Evolutionary conservation across 1,284 basidiomycete genomes (phyloP), one percentile per base, ranked within the genome.

Genomic region (Xerocomus nothofagi): DNA sequence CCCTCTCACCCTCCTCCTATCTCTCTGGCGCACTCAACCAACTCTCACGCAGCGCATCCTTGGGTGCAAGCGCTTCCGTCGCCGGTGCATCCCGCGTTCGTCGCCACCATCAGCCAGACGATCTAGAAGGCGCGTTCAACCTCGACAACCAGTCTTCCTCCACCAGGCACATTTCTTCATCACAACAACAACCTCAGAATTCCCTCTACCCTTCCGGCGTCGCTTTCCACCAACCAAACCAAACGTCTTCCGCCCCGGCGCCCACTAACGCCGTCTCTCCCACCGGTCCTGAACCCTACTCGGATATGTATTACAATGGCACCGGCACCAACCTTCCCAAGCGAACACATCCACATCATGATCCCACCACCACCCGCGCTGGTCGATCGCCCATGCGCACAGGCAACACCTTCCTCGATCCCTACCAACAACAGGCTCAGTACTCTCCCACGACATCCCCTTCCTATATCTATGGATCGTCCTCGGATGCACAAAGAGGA

Each of bases 61-160:
- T 86, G 48, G 77, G 80, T 51, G 77, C 69, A 59, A 73, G 65
- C 57, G 74, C 66, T 57, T 71, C 69, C 62, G 72, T 55, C 65
- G 68, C 62, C 69, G 72, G 59, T 68, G 67, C 63, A 66, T 72
- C 73, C 65, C 75, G 76, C 51, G 57, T 65, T 39, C 74, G 81
- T 54, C 75, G 81, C 49, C 81, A 81, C 59, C 80, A 81, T 66
- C 78, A 78, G 51, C 74, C 74, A 45, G 86, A 87, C 58, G 86
- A 89, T 72, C 69, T 88, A 39, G 87, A 89, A 61, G 79, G 81
- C 49, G 82, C 83, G 50, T 84, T 82, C 62, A 73, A 72, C 68
- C 69, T 76, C 41, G 80, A 83, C 61, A 67, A 69, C 39, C 72
- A 75, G 56, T 54, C 74, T 59, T 65, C 64, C 60, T 68, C 57